Conservation (phyloP, 805 yeast genomes). For the Candida succiphila region DNA sequence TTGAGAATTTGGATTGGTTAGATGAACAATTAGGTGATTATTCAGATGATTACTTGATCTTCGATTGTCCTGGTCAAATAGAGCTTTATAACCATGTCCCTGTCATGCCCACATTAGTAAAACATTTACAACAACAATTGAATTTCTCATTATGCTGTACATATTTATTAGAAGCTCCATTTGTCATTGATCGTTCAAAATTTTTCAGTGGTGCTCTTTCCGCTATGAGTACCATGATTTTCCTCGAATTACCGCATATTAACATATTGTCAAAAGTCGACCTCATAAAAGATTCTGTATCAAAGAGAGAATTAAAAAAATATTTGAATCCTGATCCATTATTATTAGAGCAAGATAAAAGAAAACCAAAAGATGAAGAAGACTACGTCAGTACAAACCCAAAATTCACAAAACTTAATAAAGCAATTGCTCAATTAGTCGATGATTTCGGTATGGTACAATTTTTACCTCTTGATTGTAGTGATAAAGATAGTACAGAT, state of each 20-base stretch:
- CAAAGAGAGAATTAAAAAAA: conserved; percentile 68
- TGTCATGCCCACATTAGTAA: conserved; percentile 79
- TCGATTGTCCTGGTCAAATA: conserved; percentile 96
- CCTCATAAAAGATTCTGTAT: conserved; percentile 68
- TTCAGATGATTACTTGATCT: conserved; percentile 87
- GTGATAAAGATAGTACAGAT: conserved; percentile 49
- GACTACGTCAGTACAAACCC: conserved; percentile 27
- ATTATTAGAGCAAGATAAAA: conserved; percentile 43
- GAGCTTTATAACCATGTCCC: conserved; percentile 94
- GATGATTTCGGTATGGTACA: conserved; percentile 99
- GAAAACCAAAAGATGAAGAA: conserved; percentile 23
- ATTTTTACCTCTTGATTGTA: conserved; percentile 76
- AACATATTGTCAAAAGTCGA: conserved; percentile 85
- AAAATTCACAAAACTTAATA: conserved; percentile 62
- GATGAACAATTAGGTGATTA: conserved; percentile 96
- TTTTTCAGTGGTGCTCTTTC: conserved; percentile 91
- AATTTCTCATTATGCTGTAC: conserved; percentile 89
- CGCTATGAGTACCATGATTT: conserved; percentile 98
- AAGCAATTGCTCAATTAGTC: conserved; percentile 77
- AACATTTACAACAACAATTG: conserved; percentile 69
- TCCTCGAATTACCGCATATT: conserved; percentile 89
- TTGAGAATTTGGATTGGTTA: conserved; percentile 91
- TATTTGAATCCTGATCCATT: conserved; percentile 90
- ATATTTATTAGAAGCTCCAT: conserved; percentile 87
- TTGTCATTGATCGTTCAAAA: conserved; percentile 81